A percentile compares a stretch with the other conserved stretches of the same genome.
Evolutionary conservation across 257 asterid species (phyloP).

Genomic region (Scutellaria minor): DNA sequence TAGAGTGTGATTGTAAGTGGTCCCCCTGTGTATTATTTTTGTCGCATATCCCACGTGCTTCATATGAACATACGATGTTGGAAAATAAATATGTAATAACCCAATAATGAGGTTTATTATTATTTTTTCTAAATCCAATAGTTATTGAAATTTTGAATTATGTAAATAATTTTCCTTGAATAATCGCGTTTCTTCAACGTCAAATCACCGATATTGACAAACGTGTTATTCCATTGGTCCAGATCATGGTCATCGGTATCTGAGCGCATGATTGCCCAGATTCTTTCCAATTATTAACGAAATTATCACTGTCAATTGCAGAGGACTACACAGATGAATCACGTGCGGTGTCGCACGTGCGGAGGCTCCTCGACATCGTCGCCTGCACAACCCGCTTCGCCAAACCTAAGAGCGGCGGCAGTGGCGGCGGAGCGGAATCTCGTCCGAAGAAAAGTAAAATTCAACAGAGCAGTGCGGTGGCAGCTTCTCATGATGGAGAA

Average conservation of each 20-base stretch:
- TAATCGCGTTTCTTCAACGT: not conserved
- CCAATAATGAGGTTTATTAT: too few species aligned
- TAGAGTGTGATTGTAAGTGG: conserved; percentile 11
- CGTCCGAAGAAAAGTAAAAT: conserved; percentile 57
- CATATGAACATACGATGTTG: too few species aligned
- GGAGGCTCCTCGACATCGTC: conserved; percentile 89
- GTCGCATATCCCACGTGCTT: conserved; percentile 7
- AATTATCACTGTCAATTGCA: conserved; percentile 56
- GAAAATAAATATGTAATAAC: too few species aligned
- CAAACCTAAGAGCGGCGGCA: conserved; percentile 58
- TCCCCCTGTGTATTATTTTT: not conserved
- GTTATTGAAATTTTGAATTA: too few species aligned
- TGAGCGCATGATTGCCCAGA: not conserved
- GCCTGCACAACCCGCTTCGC: conserved; percentile 97
- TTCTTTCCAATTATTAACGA: conserved; percentile 40
- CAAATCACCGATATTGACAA: not conserved
- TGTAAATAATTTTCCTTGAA: not conserved
- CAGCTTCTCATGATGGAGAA: conserved; percentile 60
- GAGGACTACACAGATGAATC: conserved; percentile 87
- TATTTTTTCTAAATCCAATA: too few species aligned
- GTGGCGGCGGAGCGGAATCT: conserved; percentile 51
- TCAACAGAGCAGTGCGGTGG: conserved; percentile 47
- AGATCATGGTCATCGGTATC: not conserved
- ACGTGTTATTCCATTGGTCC: conserved; percentile 20
- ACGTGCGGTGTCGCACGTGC: conserved; percentile 80